Conservation (phyloP, 352 stramenopile species). For the Globisporangium okanoganense region DNA sequence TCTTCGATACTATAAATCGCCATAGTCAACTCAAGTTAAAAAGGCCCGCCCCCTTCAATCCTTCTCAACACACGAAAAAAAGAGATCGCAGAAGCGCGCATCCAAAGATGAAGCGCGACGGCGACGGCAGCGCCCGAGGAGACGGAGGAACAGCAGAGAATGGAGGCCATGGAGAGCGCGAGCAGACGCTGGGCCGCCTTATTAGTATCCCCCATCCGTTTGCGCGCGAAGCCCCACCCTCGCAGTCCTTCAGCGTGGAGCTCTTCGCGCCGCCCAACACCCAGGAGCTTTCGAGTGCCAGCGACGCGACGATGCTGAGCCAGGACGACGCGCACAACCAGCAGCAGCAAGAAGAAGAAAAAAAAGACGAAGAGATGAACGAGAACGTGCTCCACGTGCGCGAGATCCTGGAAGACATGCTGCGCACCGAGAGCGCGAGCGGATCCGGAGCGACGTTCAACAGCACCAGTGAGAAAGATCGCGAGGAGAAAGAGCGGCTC, state of each 20-base stretch:
- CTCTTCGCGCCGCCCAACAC: slow-evolving; percentile 19
- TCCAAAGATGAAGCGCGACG: not conserved
- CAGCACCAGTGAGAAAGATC: slow-evolving; percentile 41
- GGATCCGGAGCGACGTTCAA: slow-evolving; percentile 20
- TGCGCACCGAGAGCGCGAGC: slow-evolving; percentile 9
- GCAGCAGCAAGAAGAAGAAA: not conserved
- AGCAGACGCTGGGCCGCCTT: not conserved
- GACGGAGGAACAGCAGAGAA: not conserved
- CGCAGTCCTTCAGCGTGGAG: slow-evolving; percentile 12
- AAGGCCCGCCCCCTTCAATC: slow-evolving; percentile 1
- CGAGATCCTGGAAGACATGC: slow-evolving; percentile 17
- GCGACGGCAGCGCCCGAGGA: not conserved
- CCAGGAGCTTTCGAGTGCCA: slow-evolving; percentile 7
- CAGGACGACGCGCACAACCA: not conserved
- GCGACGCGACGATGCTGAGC: slow-evolving; percentile 3
- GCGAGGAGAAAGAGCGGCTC: slow-evolving; percentile 41
- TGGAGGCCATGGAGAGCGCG: not conserved
- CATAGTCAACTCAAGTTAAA: too few relatives aligned
- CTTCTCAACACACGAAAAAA: slow-evolving; percentile 1
- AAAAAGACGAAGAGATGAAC: slow-evolving; percentile 4
- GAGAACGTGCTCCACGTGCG: slow-evolving; percentile 19
- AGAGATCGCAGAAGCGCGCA: not conserved
- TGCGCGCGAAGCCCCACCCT: not conserved
- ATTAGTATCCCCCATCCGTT: not conserved
- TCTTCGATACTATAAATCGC: too few relatives aligned